Base-by-base conservation (phyloP, 148 eudicot species). In the Chenopodium quinoa region DNA sequence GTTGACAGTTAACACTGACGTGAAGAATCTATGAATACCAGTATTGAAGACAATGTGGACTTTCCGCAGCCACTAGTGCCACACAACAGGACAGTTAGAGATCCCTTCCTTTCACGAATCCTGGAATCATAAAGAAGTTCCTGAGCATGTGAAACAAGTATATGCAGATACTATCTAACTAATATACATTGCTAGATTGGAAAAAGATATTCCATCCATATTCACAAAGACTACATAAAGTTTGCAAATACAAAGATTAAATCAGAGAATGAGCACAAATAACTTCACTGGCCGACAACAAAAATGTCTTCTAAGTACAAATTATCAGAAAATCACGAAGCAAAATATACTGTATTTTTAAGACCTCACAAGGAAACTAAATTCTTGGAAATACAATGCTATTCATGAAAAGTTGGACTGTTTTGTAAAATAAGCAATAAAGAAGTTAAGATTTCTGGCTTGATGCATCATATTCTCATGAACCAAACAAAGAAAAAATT, bases 41-140 rank as follows among this genome's bases (percentile, higher is more conserved):
- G 87, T 58, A 93, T 84, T 22, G 97, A 94, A 71, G 97, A 93
- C 88, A 93, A 84, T 23, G 97, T 93, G 60, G 97, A 93, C 83
- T 93, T 93, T 60, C 97, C 97, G 72, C 97, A 93, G 84, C 97
- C 97, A 88, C 97, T 93, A 44, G 97, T 93, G 44, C 95, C 97
- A 86, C 97, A 93, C 79, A 93, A 84, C 84, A 93, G 83, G 84
- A 93, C 93, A 27, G 95, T 91, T 27, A 93, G 81, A 66, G 97
- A 93, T 86, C 90, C 97, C 90, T 90, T 93, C 85, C 92, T 90
- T 82, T 93, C 97, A 52, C 93, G 87, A 69, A 93, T 87, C 87
- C 97, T 93, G 95, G 64, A 86, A 89, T 34, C 74, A 79, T 58
- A 67, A 81, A 17, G 63, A 62, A 58, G 37, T n/a, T 74, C 40